phyloP scores from a whole-genome alignment of 768 basidiomycete genomes.

The Cystofilobasidium macerans region DNA sequence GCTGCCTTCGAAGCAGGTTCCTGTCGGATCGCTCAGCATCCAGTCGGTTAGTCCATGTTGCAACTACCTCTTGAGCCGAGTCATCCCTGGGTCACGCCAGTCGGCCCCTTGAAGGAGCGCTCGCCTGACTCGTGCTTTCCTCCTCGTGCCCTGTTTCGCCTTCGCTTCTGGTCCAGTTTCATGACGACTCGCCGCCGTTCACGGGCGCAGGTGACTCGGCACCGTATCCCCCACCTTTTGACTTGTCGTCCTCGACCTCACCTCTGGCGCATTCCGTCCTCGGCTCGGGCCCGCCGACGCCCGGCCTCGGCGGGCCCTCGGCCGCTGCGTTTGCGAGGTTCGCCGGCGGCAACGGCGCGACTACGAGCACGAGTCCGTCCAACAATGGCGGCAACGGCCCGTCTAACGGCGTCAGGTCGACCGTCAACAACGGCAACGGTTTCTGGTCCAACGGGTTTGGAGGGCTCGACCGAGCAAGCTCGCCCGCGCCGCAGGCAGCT shows the following conservation, averaged over 20 bases:
- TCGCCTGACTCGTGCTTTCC: neutral
- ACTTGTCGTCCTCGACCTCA: conserved; percentile 5
- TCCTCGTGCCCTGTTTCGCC: conserved; percentile 10
- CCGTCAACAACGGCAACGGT: too few relatives aligned
- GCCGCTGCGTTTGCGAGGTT: too few relatives aligned
- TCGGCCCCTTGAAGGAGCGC: too few relatives aligned
- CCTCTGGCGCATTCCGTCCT: neutral
- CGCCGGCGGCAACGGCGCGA: too few relatives aligned
- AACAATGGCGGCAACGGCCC: too few relatives aligned
- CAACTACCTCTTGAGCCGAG: neutral
- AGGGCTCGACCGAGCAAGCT: too few relatives aligned
- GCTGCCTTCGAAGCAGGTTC: conserved; percentile 11
- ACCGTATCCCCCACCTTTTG: conserved; percentile 15
- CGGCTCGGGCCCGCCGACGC: conserved; percentile 1
- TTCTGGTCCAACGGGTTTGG: too few relatives aligned
- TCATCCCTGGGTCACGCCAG: too few relatives aligned
- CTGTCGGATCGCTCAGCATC: conserved; percentile 12
- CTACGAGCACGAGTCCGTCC: too few relatives aligned
- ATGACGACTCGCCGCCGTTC: conserved; percentile 31
- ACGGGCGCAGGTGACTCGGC: conserved; percentile 8
- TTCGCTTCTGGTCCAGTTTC: conserved; percentile 24
- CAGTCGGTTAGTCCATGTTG: conserved; percentile 9
- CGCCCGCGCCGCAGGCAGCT: too few relatives aligned
- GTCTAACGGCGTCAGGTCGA: too few relatives aligned
- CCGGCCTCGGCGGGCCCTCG: neutral